Conservation (phyloP, 768 basidiomycete species). For the Suillus clintonianus region DNA sequence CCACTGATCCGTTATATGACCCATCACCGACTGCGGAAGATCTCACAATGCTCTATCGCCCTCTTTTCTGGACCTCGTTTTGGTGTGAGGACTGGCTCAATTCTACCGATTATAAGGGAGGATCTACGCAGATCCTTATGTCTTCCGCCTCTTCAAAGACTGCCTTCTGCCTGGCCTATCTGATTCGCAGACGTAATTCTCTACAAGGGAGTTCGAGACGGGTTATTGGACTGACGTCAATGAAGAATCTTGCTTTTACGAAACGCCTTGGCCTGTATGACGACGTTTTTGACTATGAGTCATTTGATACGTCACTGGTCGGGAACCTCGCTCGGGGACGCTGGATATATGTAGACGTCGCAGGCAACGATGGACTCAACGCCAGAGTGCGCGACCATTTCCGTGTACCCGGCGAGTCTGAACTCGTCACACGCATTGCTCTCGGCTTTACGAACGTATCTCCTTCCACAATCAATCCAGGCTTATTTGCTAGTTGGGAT, state of each 20-base stretch:
- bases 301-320: constrained; percentile 34
- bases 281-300: constrained; percentile 56
- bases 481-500: constrained; percentile 36
- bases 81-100: constrained; percentile 76
- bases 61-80: constrained; percentile 74
- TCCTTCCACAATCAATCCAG: constrained; percentile 40
- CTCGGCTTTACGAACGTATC: constrained; percentile 61
- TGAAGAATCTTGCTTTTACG: constrained; percentile 56
- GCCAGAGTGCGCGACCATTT: constrained; percentile 44
- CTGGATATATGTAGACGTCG: constrained; percentile 67
- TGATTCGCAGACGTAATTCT: constrained; percentile 48
- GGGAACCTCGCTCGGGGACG: constrained; percentile 33
- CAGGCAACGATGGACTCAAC: constrained; percentile 58
- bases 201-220: constrained; percentile 22
- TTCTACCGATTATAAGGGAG: constrained; percentile 49
- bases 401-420: constrained; percentile 6
- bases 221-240: constrained; percentile 64
- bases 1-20: constrained; percentile 54
- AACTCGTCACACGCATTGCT: constrained; percentile 43
- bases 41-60: constrained; percentile 70
- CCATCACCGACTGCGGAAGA: constrained; percentile 53
- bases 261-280: constrained; percentile 55
- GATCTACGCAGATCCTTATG: constrained; percentile 50
- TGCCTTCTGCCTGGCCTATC: constrained; percentile 68
- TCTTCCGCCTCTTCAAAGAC: constrained; percentile 76